These are phyloP conservation scores for Anisodus acutangulus DNA, from an alignment of 257 asterid species.

Conservation along the genomic window DNA sequence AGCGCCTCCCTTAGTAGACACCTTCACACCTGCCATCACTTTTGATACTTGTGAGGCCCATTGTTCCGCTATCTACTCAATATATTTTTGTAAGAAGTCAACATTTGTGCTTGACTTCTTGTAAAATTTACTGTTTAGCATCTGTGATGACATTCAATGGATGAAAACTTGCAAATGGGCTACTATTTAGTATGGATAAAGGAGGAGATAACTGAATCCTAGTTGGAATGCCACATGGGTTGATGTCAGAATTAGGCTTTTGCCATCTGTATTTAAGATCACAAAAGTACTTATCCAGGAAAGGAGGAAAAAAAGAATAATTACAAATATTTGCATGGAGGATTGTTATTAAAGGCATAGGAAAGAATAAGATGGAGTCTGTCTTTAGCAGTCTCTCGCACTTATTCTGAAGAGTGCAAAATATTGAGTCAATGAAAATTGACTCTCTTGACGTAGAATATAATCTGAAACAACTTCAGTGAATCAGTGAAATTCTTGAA, in stretches of 20 bases:
- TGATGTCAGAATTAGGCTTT: neutral
- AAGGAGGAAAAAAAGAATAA: neutral
- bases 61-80: neutral
- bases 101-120: neutral
- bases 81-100: neutral
- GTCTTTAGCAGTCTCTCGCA: neutral
- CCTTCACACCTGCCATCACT: neutral
- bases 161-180: too few species aligned
- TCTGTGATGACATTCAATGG: neutral
- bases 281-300: neutral
- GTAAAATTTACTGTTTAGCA: neutral
- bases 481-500: neutral
- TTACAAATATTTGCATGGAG: neutral
- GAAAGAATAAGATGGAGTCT: neutral
- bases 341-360: neutral
- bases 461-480: neutral
- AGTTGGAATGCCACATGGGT: neutral
- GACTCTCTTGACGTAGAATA: neutral
- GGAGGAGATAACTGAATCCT: neutral
- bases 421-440: neutral
- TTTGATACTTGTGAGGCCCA: neutral
- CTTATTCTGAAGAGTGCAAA: neutral
- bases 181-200: too few species aligned
- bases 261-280: neutral
- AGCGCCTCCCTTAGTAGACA: too few species aligned